phyloP scores from a whole-genome alignment of 768 basidiomycete species.

The Hygrophoropsis aurantiaca region DNA sequence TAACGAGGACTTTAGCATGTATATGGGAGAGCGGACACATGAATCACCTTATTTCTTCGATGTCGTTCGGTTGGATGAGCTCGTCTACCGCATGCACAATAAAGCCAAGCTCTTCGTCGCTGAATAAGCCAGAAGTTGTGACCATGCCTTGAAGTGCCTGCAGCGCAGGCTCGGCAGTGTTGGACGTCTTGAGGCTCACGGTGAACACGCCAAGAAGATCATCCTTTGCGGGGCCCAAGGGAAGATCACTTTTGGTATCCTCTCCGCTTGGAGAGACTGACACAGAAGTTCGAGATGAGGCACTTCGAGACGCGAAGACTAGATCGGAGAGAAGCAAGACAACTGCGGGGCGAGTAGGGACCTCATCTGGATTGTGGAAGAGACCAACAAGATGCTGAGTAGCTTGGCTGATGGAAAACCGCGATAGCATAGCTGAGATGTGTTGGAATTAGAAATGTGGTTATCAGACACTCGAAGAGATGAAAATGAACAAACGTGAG shows the following conservation, averaged over 20 bases:
- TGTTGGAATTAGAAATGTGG: constrained; percentile 1
- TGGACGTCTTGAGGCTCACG: constrained; percentile 52
- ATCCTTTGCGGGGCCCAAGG: constrained; percentile 69
- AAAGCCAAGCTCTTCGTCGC: constrained; percentile 74
- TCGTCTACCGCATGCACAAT: constrained; percentile 77
- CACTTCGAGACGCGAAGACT: constrained; percentile 52
- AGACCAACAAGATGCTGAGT: constrained; percentile 76
- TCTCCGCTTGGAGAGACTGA: constrained; percentile 8
- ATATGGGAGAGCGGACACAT: neutral
- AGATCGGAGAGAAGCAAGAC: constrained; percentile 68
- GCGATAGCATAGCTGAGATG: constrained; percentile 67
- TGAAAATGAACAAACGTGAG: constrained; percentile 57
- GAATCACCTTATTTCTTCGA: constrained; percentile 56
- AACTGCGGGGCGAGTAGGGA: constrained; percentile 62
- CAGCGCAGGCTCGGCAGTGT: constrained; percentile 60
- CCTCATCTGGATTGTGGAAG: constrained; percentile 72
- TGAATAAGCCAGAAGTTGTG: constrained; percentile 61
- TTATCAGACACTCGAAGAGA: neutral
- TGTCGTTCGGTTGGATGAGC: constrained; percentile 55
- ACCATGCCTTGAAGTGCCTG: constrained; percentile 65
- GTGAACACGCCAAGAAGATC: constrained; percentile 66
- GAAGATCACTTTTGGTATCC: constrained; percentile 27
- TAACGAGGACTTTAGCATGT: neutral
- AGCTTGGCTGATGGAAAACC: constrained; percentile 64
- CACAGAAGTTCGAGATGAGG: constrained; percentile 22